Percentiles rank a stretch among this genome's conserved stretches.
These are phyloP conservation scores for Erigeron philadelphicus DNA, from an alignment of 140 eudicot genomes.

Conservation along the genomic window DNA sequence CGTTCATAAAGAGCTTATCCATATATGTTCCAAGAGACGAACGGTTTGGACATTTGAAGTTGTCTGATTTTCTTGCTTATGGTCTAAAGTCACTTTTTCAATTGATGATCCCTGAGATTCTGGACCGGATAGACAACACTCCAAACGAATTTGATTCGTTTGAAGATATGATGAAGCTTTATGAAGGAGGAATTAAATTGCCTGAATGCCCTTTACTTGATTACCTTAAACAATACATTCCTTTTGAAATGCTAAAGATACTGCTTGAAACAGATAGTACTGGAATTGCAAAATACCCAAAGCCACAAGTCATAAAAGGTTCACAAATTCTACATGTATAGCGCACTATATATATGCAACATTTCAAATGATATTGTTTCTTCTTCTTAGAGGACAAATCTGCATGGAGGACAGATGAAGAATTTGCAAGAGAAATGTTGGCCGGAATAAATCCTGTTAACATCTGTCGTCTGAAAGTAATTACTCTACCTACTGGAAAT, in stretches of 20 bases:
- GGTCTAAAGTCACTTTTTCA: slow-evolving; percentile 44
- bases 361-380: no score
- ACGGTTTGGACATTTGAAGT: slow-evolving; percentile 48
- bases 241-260: slow-evolving; percentile 43
- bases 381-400: slow-evolving; percentile 39
- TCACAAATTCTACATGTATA: background rate
- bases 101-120: slow-evolving; percentile 39
- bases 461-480: slow-evolving; percentile 51
- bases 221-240: slow-evolving; percentile 26
- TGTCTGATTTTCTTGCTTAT: slow-evolving; percentile 55
- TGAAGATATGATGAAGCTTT: slow-evolving; percentile 39
- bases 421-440: slow-evolving; percentile 80
- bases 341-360: no score
- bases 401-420: slow-evolving; percentile 83
- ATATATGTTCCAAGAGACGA: slow-evolving; percentile 65
- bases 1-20: slow-evolving; percentile 34
- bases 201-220: slow-evolving; percentile 28
- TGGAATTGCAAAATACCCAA: slow-evolving; percentile 36
- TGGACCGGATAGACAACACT: slow-evolving; percentile 28
- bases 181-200: slow-evolving; percentile 49
- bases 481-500: no score
- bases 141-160: slow-evolving; percentile 49
- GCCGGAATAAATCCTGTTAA: slow-evolving; percentile 75
- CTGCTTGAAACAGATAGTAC: slow-evolving; percentile 40
- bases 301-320: slow-evolving; percentile 52